phyloP scores from a whole-genome alignment of 2,329 filamentous ascomycete species.

The Laburnicola sp. region DNA sequence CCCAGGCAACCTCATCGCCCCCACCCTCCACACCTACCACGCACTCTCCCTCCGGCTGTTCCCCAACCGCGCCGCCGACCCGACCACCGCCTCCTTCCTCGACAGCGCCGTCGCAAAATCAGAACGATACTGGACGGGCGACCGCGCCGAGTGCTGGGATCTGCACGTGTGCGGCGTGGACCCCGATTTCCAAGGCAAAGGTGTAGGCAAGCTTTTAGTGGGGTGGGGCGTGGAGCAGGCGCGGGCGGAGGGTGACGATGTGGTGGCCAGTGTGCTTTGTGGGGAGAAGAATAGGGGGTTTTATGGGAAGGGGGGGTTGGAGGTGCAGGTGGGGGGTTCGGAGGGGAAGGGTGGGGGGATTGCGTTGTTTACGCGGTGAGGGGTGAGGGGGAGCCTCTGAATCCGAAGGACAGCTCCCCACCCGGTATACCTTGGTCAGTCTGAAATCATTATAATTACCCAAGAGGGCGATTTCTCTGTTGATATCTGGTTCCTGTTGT shows the following conservation, averaged over 20 bases:
- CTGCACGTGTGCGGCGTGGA: conserved; percentile 35
- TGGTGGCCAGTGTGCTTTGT: conserved; percentile 32
- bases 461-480: no score
- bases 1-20: conserved; percentile 26
- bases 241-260: conserved; percentile 30
- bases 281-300: conserved; percentile 37
- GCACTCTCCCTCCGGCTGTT: conserved; percentile 17
- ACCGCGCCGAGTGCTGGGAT: conserved; percentile 33
- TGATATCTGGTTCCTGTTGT: no score
- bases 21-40: conserved; percentile 19
- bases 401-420: no score
- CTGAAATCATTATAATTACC: no score
- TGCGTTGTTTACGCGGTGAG: conserved; percentile 24
- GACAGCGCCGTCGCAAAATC: conserved; percentile 24
- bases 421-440: no score
- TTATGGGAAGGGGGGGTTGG: conserved; percentile 27
- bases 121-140: conserved; percentile 28
- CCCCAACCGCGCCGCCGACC: conserved; percentile 35
- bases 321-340: conserved; percentile 14
- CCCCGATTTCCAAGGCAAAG: conserved; percentile 43
- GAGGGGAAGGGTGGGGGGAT: conserved; percentile 18
- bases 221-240: conserved; percentile 45
- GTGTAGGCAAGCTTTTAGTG: conserved; percentile 44
- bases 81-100: conserved; percentile 23
- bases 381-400: no score